Percentiles rank a stretch among this genome's conserved stretches.
phyloP scores from a whole-genome alignment of 768 basidiomycete genomes.

The Trametes cubensis region DNA sequence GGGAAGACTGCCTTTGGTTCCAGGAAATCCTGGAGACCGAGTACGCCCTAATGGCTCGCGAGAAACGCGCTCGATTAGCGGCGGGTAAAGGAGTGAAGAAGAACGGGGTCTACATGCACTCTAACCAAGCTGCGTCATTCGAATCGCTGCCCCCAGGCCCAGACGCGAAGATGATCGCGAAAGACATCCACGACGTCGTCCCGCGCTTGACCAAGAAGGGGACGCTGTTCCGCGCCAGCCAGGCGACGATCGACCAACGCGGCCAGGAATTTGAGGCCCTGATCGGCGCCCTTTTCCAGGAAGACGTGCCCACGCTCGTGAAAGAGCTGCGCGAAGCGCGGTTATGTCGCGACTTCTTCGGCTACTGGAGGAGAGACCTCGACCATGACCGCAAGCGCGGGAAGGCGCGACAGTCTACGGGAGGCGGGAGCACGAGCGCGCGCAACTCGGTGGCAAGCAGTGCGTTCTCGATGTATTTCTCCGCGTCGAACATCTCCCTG shows the following conservation, averaged over 20 bases:
- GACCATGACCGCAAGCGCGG: conserved; percentile 54
- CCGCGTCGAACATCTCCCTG: conserved; percentile 41
- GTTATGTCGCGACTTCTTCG: conserved; percentile 75
- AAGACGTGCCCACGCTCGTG: conserved; percentile 66
- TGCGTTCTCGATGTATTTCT: conserved; percentile 62
- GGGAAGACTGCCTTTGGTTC: conserved; percentile 83
- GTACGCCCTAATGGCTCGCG: conserved; percentile 62
- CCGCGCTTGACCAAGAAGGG: conserved; percentile 73
- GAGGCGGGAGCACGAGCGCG: conserved; percentile 34
- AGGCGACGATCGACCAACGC: conserved; percentile 65
- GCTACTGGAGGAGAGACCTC: conserved; percentile 72
- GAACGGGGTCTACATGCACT: conserved; percentile 65
- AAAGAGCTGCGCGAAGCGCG: conserved; percentile 62
- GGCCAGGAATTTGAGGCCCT: conserved; percentile 61
- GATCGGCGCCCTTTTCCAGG: conserved; percentile 58
- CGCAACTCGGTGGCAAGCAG: conserved; percentile 52
- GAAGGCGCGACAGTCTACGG: conserved; percentile 24
- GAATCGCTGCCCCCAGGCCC: conserved; percentile 85
- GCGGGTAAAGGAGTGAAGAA: conserved; percentile 79
- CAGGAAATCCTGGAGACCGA: conserved; percentile 70
- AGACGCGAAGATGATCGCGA: conserved; percentile 73
- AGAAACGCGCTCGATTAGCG: conserved; percentile 66
- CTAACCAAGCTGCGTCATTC: conserved; percentile 78
- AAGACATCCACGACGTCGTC: conserved; percentile 64
- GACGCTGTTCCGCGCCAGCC: conserved; percentile 71